These are phyloP conservation scores for Xylariaceae sp. DNA, from an alignment of 2,329 filamentous ascomycete genomes.

Conservation along the genomic window DNA sequence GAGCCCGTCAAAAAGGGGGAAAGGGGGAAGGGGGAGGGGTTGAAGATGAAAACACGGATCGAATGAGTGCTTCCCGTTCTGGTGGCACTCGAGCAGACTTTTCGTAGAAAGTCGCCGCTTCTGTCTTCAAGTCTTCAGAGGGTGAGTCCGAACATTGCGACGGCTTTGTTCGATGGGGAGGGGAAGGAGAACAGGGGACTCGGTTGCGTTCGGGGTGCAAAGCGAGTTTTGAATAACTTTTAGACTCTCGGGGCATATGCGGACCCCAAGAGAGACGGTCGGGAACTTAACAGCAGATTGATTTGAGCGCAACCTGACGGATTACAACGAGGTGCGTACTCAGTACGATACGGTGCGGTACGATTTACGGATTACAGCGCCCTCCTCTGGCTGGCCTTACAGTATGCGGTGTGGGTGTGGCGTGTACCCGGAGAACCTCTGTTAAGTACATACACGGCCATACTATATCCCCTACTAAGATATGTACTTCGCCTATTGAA, in stretches of 20 bases:
- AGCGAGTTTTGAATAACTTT: constrained; percentile 33
- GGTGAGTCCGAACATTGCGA: constrained; percentile 50
- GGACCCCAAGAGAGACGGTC: constrained; percentile 22
- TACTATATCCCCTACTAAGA: not conserved
- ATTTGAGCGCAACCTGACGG: not conserved
- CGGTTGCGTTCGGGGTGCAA: constrained; percentile 30
- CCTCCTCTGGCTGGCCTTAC: not conserved
- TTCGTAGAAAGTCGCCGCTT: constrained; percentile 42
- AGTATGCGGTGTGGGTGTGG: not conserved
- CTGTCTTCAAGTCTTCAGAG: constrained; percentile 43
- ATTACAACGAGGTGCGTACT: constrained; percentile 9
- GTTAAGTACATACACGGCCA: not conserved
- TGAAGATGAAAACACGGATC: constrained; percentile 14
- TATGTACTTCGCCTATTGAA: not conserved
- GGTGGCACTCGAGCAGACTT: constrained; percentile 46
- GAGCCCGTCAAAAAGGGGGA: constrained; percentile 19
- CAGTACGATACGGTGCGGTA: not conserved
- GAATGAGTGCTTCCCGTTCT: constrained; percentile 17
- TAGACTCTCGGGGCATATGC: constrained; percentile 17
- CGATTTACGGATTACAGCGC: not conserved
- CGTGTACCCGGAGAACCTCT: not conserved
- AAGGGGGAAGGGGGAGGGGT: not conserved
- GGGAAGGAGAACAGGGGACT: constrained; percentile 35
- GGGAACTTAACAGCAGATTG: constrained; percentile 10
- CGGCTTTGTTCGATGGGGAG: constrained; percentile 43